Conservation (phyloP, 2,329 filamentous ascomycete genomes). For the Fusarium phyllophilum region DNA sequence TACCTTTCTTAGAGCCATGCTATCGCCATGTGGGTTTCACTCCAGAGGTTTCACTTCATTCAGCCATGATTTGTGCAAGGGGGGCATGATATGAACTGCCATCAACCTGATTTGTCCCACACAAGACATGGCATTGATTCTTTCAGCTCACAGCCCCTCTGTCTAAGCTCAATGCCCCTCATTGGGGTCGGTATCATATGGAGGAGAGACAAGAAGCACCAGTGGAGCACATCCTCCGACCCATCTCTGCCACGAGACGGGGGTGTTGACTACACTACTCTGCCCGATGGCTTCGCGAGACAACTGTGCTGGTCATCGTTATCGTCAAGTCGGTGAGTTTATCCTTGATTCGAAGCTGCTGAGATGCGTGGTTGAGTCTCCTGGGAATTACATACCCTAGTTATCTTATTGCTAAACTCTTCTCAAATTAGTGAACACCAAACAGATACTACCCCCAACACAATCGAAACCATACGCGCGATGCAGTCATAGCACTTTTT, state of each 20-base stretch:
- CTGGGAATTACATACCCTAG: not conserved
- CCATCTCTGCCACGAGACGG: not conserved
- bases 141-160: not conserved
- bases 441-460: not conserved
- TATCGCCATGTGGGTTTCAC: conserved; percentile 7
- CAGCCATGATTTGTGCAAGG: not conserved
- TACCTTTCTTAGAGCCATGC: not conserved
- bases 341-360: not conserved
- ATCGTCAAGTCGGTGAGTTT: not conserved
- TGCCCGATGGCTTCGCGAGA: not conserved
- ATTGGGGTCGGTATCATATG: not conserved
- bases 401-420: not conserved
- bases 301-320: not conserved
- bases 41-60: not conserved
- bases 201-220: not conserved
- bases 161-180: not conserved
- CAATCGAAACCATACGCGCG: not conserved
- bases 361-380: not conserved
- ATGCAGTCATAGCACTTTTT: not conserved
- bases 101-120: not conserved
- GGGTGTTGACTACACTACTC: not conserved
- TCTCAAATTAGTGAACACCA: not conserved
- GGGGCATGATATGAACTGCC: not conserved
- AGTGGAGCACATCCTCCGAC: not conserved
- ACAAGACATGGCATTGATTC: not conserved